A percentile compares a stretch with the other conserved stretches of the same genome.
Evolutionary conservation across 2,329 filamentous ascomycete genomes (phyloP).

Genomic region (Alternaria sp.): DNA sequence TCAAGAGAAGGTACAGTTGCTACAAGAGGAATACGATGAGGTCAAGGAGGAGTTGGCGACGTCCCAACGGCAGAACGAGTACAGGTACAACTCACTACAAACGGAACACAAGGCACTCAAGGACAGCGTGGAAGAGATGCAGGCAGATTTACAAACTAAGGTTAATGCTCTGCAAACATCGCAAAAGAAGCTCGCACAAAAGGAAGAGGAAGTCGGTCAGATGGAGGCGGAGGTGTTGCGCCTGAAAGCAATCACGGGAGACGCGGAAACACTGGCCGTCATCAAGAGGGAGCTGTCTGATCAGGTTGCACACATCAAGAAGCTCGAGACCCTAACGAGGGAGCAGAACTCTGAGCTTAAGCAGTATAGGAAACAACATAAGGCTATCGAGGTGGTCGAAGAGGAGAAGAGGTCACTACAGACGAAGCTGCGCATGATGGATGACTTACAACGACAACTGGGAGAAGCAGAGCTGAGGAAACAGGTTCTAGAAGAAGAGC

Average conservation of each 20-base stretch:
- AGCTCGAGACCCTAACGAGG: constrained; percentile 79
- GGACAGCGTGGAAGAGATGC: constrained; percentile 66
- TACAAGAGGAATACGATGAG: constrained; percentile 86
- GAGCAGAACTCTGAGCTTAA: constrained; percentile 83
- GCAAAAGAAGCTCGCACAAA: constrained; percentile 72
- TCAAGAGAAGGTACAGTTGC: constrained; percentile 74
- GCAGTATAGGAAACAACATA: constrained; percentile 80
- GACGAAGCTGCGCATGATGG: constrained; percentile 77
- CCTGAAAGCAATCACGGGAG: constrained; percentile 85
- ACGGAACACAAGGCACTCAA: constrained; percentile 67
- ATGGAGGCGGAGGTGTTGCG: constrained; percentile 85
- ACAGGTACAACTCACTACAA: constrained; percentile 68
- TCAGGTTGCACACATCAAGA: constrained; percentile 89
- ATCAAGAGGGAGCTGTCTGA: constrained; percentile 89
- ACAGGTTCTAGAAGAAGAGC: constrained; percentile 88
- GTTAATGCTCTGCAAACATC: constrained; percentile 66
- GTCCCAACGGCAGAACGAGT: constrained; percentile 70
- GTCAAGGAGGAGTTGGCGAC: constrained; percentile 76
- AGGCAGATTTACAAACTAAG: constrained; percentile 65
- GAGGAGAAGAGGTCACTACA: constrained; percentile 91
- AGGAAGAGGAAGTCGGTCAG: constrained; percentile 73
- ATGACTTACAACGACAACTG: constrained; percentile 77
- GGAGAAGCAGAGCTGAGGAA: constrained; percentile 82
- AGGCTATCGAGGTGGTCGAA: constrained; percentile 91
- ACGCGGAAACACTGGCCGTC: constrained; percentile 83